phyloP scores from a whole-genome alignment of 257 asterid genomes.

The Ajuga chamaepitys region DNA sequence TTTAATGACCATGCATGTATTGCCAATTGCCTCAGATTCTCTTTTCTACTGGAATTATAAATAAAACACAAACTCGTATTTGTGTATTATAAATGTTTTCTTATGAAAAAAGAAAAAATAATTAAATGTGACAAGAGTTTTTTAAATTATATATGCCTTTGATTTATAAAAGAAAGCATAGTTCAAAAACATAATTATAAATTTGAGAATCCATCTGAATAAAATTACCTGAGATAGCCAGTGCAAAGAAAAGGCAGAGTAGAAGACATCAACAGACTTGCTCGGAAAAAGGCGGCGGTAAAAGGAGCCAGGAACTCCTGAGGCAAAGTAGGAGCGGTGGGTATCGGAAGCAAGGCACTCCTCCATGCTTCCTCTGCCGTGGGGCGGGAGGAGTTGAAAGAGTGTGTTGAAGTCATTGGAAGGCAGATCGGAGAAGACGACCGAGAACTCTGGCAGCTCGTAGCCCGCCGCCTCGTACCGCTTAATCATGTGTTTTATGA shows the following conservation, averaged over 20 bases:
- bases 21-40: too few relatives aligned
- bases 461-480: conserved; percentile 47
- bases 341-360: conserved; percentile 69
- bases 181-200: too few relatives aligned
- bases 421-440: conserved; percentile 79
- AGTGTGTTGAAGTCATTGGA: conserved; percentile 89
- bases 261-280: conserved; percentile 63
- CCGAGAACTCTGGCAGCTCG: conserved; percentile 73
- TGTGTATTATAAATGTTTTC: too few relatives aligned
- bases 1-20: too few relatives aligned
- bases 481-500: conserved; percentile 61
- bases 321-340: conserved; percentile 81
- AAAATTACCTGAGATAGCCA: conserved; percentile 92
- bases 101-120: too few relatives aligned
- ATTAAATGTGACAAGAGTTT: too few relatives aligned
- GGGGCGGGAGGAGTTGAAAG: conserved; percentile 80
- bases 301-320: conserved; percentile 93
- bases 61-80: too few relatives aligned
- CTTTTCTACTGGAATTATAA: too few relatives aligned
- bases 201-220: background rate
- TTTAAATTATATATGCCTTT: too few relatives aligned
- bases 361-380: conserved; percentile 75
- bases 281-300: conserved; percentile 85
- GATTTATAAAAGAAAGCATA: too few relatives aligned
- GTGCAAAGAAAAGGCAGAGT: conserved; percentile 90